phyloP scores from a whole-genome alignment of 495 filamentous ascomycete genomes.

The Choiromyces venosus region DNA sequence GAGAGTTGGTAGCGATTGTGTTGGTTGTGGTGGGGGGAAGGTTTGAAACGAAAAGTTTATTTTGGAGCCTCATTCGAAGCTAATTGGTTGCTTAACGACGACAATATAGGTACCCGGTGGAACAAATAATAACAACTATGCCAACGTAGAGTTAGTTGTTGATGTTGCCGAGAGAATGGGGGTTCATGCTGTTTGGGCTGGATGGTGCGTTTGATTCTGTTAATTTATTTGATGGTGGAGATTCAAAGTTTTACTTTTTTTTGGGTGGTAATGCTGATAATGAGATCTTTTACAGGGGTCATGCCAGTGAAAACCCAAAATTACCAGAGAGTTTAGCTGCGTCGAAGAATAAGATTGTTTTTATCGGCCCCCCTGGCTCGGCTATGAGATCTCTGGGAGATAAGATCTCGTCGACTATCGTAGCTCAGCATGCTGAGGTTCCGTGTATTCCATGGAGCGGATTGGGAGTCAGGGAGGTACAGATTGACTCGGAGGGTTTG shows the following conservation, averaged over 20 bases:
- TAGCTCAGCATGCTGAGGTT: constrained; percentile 93
- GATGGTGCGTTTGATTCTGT: constrained; percentile 65
- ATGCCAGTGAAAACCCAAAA: constrained; percentile 97
- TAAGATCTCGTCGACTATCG: constrained; percentile 99
- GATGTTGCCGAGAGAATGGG: constrained; percentile 98
- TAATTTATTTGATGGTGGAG: not conserved
- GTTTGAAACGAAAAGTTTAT: not conserved
- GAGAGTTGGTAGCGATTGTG: not conserved
- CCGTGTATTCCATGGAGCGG: constrained; percentile 99
- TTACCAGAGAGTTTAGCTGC: constrained; percentile 91
- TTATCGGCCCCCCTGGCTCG: constrained; percentile 95
- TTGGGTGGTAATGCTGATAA: constrained; percentile 11
- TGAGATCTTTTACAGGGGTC: constrained; percentile 59
- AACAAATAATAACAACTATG: constrained; percentile 99
- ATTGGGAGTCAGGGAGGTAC: constrained; percentile 77
- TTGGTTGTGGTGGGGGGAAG: not conserved
- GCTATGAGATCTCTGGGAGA: constrained; percentile 98
- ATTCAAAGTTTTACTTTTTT: not conserved
- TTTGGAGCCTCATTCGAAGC: not conserved
- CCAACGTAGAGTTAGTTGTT: constrained; percentile 98
- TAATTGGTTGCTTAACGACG: not conserved
- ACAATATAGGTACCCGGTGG: constrained; percentile 70
- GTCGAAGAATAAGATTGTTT: constrained; percentile 95
- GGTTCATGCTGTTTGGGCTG: constrained; percentile 97
- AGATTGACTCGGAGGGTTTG: constrained; percentile 72